Evolutionary conservation across 2,329 filamentous ascomycete species (phyloP).

Genomic region (Sphaerulina vaccinii): DNA sequence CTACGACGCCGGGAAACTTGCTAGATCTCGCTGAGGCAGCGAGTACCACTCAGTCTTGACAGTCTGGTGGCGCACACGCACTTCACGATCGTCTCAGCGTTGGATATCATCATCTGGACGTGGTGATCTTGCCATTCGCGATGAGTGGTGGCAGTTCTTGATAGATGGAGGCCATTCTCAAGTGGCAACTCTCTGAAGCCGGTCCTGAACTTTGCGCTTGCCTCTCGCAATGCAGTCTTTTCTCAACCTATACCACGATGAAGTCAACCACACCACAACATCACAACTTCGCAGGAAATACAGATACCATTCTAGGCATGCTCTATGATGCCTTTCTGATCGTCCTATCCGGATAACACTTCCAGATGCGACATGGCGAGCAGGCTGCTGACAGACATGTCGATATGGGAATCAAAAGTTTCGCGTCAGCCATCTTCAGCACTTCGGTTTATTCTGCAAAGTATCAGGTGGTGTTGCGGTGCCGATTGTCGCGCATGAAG

Average conservation of each 20-base stretch:
- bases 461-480: neutral
- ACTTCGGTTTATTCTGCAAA: neutral
- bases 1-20: neutral
- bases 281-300: neutral
- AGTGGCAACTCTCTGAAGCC: neutral
- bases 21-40: neutral
- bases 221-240: neutral
- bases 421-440: neutral
- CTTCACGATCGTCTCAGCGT: neutral
- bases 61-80: neutral
- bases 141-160: neutral
- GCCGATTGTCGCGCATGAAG: neutral
- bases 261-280: neutral
- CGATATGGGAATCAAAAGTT: slow-evolving; percentile 6
- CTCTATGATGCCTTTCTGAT: neutral
- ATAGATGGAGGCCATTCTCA: neutral
- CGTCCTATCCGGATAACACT: neutral
- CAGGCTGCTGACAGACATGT: neutral
- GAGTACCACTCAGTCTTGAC: neutral
- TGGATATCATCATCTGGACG: neutral
- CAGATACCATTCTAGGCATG: neutral
- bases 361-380: neutral
- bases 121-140: neutral
- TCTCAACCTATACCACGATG: neutral
- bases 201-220: neutral